These are phyloP conservation scores for Verticillium klebahnii DNA, from an alignment of 2,329 filamentous ascomycete species.

Conservation along the genomic window DNA sequence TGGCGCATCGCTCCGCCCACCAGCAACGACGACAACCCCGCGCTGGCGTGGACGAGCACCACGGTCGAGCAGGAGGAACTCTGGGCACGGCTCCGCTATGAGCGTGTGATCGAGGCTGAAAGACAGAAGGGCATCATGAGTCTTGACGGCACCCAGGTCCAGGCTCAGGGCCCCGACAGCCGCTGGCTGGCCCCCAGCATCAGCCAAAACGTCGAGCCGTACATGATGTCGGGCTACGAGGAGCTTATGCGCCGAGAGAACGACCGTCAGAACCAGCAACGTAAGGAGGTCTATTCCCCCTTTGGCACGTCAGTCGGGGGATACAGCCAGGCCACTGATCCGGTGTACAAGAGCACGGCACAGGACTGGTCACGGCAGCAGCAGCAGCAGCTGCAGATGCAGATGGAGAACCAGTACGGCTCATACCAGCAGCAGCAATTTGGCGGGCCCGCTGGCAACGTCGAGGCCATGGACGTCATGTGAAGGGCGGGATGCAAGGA, in stretches of 20 bases:
- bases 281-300: constrained; percentile 38
- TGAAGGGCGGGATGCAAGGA: constrained; percentile 13
- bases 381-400: constrained; percentile 43
- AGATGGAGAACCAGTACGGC: constrained; percentile 68
- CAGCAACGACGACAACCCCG: constrained; percentile 47
- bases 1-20: constrained; percentile 78
- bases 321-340: constrained; percentile 50
- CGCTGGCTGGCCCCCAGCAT: constrained; percentile 39
- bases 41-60: constrained; percentile 48
- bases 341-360: constrained; percentile 53
- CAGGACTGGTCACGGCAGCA: constrained; percentile 17
- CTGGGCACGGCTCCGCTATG: constrained; percentile 58
- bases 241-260: constrained; percentile 61
- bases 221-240: constrained; percentile 81
- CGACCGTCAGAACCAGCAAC: constrained; percentile 28
- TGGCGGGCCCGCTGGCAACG: constrained; percentile 32
- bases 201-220: constrained; percentile 63
- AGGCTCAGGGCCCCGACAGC: constrained; percentile 42
- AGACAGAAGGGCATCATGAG: constrained; percentile 43
- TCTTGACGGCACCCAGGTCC: constrained; percentile 48
- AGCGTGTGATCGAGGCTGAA: constrained; percentile 33
- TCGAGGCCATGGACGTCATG: constrained; percentile 45
- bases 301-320: constrained; percentile 35
- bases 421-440: constrained; percentile 53
- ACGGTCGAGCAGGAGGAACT: constrained; percentile 53